A percentile compares a stretch with the other conserved stretches of the same genome.
These are phyloP conservation scores for Imleria badia DNA, from an alignment of 768 basidiomycete genomes.

Conservation along the genomic window DNA sequence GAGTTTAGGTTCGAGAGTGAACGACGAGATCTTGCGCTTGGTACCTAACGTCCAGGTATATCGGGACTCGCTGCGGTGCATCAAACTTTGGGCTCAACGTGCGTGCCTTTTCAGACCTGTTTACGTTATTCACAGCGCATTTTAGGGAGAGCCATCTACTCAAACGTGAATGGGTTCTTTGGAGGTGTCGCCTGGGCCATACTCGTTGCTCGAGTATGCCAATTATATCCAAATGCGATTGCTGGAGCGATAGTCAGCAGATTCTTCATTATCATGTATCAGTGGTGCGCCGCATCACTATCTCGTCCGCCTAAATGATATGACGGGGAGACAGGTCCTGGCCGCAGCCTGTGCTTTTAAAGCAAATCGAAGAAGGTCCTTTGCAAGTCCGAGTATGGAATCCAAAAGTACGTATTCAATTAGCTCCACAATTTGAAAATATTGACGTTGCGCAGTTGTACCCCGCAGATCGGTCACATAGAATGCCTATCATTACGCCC, in stretches of 20 bases:
- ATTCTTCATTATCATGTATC: constrained; percentile 98
- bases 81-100: constrained; percentile 98
- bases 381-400: constrained; percentile 97
- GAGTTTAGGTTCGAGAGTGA: constrained; percentile 82
- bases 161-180: constrained; percentile 95
- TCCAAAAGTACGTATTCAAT: constrained; percentile 62
- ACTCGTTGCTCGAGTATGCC: constrained; percentile 98
- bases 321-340: constrained; percentile 67
- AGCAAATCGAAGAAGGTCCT: constrained; percentile 95
- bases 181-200: constrained; percentile 99
- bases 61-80: constrained; percentile 91
- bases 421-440: no score
- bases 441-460: constrained; percentile 59
- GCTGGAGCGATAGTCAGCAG: constrained; percentile 95
- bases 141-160: constrained; percentile 92
- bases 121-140: constrained; percentile 6
- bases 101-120: constrained; percentile 30
- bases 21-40: constrained; percentile 91
- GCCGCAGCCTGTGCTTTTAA: constrained; percentile 97
- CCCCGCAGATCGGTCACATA: constrained; percentile 88
- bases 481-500: constrained; percentile 99
- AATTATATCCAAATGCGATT: constrained; percentile 92
- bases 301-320: background rate
- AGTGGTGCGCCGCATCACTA: constrained; percentile 66
- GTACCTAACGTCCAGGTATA: constrained; percentile 95